Evolutionary conservation across 495 filamentous ascomycete species (phyloP).

Genomic region (Xylaria bambusicola): DNA sequence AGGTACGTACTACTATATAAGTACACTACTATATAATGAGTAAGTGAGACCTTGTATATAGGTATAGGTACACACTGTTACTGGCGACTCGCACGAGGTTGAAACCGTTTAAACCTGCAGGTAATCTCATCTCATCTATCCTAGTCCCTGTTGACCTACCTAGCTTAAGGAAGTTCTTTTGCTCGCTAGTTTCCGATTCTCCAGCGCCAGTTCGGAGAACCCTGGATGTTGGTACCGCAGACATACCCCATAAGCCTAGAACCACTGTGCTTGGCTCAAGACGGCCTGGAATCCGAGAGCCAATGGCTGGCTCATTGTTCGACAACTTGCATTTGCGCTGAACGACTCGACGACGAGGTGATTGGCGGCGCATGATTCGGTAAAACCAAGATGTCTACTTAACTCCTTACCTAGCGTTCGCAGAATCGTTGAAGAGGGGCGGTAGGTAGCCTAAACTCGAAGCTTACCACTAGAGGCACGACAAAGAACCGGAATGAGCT

Average conservation of each 20-base stretch:
- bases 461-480: conserved; percentile 2
- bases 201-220: not conserved
- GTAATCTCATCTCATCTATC: not conserved
- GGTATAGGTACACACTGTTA: not conserved
- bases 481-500: conserved; percentile 15
- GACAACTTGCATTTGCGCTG: too few species aligned
- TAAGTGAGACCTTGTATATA: too few species aligned
- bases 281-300: not conserved
- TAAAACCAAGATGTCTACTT: too few species aligned
- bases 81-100: not conserved
- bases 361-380: too few species aligned
- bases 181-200: not conserved
- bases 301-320: not conserved
- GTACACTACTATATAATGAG: too few species aligned
- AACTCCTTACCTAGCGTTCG: too few species aligned
- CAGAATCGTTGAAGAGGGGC: not conserved
- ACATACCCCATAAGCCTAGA: not conserved
- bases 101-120: not conserved
- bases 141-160: conserved; percentile 1
- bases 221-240: not conserved
- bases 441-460: not conserved
- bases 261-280: too few species aligned
- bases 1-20: too few species aligned
- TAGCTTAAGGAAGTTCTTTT: not conserved
- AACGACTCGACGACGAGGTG: too few species aligned